Evolutionary conservation across 2,329 filamentous ascomycete genomes (phyloP), one percentile per base, ranked within the genome.

Genomic region (Periglandula ipomoeae): DNA sequence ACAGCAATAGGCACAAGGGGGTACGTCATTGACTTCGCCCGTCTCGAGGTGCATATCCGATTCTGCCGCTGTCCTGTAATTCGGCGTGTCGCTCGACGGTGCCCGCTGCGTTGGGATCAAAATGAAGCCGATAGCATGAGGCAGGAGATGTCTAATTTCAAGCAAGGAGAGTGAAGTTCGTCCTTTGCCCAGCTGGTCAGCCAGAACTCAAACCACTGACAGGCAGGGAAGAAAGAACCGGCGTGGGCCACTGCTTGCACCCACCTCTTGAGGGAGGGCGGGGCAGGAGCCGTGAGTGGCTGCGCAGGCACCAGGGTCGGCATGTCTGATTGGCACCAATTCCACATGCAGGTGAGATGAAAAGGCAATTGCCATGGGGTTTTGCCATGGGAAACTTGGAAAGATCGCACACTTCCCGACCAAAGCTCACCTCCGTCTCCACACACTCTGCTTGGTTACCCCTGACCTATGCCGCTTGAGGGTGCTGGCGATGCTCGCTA

Each of bases 11-110:
- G n/a, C 22, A 40, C 15, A 15, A 7, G 19, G 27, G 42, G 46
- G 30, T 51, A 46, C 50, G 50, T 51, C 50, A n/a, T n/a, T n/a
- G 37, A 30, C 42, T 40, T 11, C 17, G 41, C 44, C 10, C 41
- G 45, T 41, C 37, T 48, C 46, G 35, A n/a, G n/a, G n/a, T n/a
- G n/a, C n/a, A n/a, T n/a, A n/a, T n/a, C n/a, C n/a, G n/a, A n/a
- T n/a, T n/a, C n/a, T n/a, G n/a, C n/a, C n/a, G n/a, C n/a, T n/a
- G n/a, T n/a, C n/a, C n/a, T n/a, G n/a, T n/a, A n/a, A n/a, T n/a
- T n/a, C n/a, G n/a, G n/a, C n/a, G n/a, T n/a, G n/a, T n/a, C n/a
- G n/a, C n/a, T n/a, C n/a, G n/a, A n/a, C n/a, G n/a, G n/a, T n/a
- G n/a, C n/a, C n/a, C n/a, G n/a, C n/a, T n/a, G n/a, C n/a, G n/a